A percentile compares a stretch with the other conserved stretches of the same genome.
Evolutionary conservation across 306 rosid genomes (phyloP).

Genomic region (Malus sylvestris): DNA sequence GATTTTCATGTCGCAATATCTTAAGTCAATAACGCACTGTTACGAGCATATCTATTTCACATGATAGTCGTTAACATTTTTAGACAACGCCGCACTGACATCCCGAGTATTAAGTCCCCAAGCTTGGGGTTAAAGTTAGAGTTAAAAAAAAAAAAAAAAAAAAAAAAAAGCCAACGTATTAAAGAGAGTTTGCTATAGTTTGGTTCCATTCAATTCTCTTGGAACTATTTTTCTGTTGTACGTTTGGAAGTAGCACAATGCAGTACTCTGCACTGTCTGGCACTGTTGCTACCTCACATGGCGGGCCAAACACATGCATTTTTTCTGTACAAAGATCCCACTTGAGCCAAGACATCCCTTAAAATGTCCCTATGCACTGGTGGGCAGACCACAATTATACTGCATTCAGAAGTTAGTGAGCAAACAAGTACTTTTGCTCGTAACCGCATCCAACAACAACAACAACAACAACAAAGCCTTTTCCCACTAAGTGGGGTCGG

Average conservation of each 20-base stretch:
- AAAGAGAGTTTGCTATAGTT: conserved; percentile 24
- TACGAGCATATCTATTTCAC: no score
- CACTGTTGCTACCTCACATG: conserved; percentile 7
- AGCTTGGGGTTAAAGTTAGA: not conserved
- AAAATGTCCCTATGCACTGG: not conserved
- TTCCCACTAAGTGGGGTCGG: no score
- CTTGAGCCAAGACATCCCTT: not conserved
- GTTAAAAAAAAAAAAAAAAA: not conserved
- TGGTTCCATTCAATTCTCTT: conserved; percentile 26
- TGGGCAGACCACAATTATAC: not conserved
- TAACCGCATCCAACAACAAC: not conserved
- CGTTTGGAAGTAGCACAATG: conserved; percentile 15
- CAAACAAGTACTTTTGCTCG: not conserved
- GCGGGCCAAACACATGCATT: conserved; percentile 20
- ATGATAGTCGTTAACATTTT: no score
- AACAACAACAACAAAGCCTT: no score
- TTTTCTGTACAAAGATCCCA: conserved; percentile 4
- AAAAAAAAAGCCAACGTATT: not conserved
- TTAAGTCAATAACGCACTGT: not conserved
- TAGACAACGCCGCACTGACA: not conserved
- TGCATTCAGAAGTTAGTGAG: no score
- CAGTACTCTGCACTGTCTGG: not conserved
- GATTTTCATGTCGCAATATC: not conserved
- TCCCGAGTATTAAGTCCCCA: not conserved
- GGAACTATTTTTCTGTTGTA: conserved; percentile 19